A percentile compares a stretch with the other conserved stretches of the same genome.
Conservation (phyloP, 768 basidiomycete species). For the Lactarius indigo region DNA sequence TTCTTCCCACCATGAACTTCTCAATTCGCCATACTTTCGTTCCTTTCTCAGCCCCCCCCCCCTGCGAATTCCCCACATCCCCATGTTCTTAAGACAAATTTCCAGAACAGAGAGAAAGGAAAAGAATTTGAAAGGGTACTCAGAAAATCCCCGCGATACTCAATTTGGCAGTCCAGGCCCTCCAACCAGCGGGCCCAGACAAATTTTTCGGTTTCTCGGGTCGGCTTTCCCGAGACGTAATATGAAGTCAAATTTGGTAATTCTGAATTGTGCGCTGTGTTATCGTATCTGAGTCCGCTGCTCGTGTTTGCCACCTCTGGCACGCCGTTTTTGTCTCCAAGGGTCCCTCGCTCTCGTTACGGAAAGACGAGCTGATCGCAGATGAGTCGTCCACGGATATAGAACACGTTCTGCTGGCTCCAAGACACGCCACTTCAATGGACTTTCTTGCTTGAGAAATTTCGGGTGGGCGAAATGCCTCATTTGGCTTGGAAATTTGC, state of each 20-base stretch:
- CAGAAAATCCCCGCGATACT: neutral
- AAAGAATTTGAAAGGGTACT: constrained; percentile 6
- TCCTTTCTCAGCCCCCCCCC: neutral
- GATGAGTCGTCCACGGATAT: neutral
- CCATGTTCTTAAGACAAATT: neutral
- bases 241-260: neutral
- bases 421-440: neutral
- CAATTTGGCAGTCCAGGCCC: neutral
- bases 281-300: neutral
- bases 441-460: neutral
- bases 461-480: constrained; percentile 4
- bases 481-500: constrained; percentile 2
- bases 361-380: neutral
- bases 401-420: neutral
- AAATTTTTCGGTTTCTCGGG: neutral
- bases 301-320: neutral
- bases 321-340: neutral
- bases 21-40: neutral
- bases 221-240: neutral
- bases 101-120: constrained; percentile 1
- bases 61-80: constrained; percentile 1
- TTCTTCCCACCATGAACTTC: neutral
- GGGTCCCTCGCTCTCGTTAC: neutral
- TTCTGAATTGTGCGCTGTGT: neutral
- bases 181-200: neutral